Evolutionary conservation across 73 alveolate species (phyloP).

Genomic region (Diophrys appendiculata): DNA sequence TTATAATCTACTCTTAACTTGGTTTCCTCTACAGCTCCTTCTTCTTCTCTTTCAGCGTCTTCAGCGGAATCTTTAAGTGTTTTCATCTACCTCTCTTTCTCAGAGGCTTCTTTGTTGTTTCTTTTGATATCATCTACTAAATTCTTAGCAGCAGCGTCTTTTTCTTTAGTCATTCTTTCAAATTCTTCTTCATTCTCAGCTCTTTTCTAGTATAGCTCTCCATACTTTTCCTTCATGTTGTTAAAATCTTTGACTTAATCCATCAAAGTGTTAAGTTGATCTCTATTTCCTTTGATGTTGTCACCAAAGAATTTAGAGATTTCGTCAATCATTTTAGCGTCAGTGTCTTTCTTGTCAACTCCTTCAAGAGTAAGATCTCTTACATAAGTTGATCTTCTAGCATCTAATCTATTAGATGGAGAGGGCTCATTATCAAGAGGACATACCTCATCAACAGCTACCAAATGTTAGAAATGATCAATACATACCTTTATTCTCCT

Average conservation of each 20-base stretch:
- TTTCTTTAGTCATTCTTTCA: background rate
- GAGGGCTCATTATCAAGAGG: background rate
- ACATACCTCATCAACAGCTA: too few species aligned
- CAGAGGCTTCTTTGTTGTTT: background rate
- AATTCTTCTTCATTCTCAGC: background rate
- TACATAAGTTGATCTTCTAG: background rate
- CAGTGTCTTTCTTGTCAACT: background rate
- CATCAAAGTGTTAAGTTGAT: background rate
- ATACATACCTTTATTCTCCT: too few species aligned
- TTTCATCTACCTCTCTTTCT: background rate
- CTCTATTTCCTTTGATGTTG: background rate
- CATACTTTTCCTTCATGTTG: background rate
- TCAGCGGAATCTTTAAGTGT: background rate
- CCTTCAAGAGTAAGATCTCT: constrained; percentile 9
- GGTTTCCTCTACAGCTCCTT: background rate
- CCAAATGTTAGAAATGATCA: too few species aligned
- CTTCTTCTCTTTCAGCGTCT: constrained; percentile 4
- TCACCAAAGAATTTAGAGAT: background rate
- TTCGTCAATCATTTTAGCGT: background rate
- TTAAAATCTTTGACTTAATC: constrained; percentile 19
- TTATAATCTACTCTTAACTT: background rate
- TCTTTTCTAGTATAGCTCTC: background rate
- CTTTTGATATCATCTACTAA: background rate
- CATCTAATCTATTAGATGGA: background rate
- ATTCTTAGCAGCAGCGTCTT: background rate